Base-by-base conservation (phyloP, 2,329 filamentous ascomycete genomes). In the Ophiobolus disseminans region DNA sequence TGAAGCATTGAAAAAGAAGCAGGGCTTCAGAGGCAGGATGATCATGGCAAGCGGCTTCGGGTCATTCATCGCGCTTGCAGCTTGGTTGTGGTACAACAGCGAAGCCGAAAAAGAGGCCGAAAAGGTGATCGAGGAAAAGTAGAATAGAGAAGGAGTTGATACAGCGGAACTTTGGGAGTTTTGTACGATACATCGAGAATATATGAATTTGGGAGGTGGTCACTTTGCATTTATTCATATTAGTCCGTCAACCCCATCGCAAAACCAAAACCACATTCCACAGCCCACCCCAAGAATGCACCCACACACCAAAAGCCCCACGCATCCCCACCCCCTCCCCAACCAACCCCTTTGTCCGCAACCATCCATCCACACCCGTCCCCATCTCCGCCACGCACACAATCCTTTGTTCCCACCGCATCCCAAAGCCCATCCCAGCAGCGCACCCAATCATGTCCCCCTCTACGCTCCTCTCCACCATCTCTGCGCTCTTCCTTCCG, bases 11-110 rank as follows among this genome's bases (percentile, higher is more conserved):
- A 80, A 80, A 61, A 71, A 65, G 38, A 79, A 75, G 58, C 78
- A 80, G 50, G 78, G 78, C 2, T 69, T 70, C n/a, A 64, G 73
- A 38, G 78, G 78, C 2, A 66, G 78, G 23, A 76, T 75, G 53
- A 77, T 80, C 41, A 76, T 80, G 58, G 77, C 75, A 2, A 63
- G 75, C 7, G 75, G 72, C 4, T 80, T 78, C 57, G 78, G 77
- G 4, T 67, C 69, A 20, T 73, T 79, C 26, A 72, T 79, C 22
- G 61, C 68, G 3, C 62, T 70, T 11, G 76, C 78, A n/a, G 68
- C 56, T 21, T 64, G 58, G 40, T 45, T 73, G 40, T 67, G 59
- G 57, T 65, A 57, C 43, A 62, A 57, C 6, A 42, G 46, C 1
- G 26, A 54, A 36, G 43, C 48, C 2, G 46, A 58, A 21, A 53